phyloP scores from a whole-genome alignment of 2,329 filamentous ascomycete species.

The Pseudopyrenochaeta lycopersici region DNA sequence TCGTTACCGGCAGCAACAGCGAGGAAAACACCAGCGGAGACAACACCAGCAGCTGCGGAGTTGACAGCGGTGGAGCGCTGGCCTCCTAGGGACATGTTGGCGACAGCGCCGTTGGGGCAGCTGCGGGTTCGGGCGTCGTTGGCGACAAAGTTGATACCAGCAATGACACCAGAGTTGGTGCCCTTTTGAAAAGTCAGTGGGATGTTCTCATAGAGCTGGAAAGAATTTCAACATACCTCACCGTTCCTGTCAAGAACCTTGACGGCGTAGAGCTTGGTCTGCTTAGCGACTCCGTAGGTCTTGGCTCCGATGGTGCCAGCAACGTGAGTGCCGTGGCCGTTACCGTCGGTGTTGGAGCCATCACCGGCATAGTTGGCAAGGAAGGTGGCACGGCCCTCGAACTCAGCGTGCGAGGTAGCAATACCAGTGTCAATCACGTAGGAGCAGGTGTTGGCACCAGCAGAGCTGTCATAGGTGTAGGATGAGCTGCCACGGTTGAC shows the following conservation, averaged over 20 bases:
- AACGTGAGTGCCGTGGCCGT: conserved; percentile 51
- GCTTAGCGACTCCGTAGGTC: conserved; percentile 51
- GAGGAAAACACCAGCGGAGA: conserved; percentile 50
- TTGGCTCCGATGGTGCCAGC: conserved; percentile 50
- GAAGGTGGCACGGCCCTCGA: conserved; percentile 51
- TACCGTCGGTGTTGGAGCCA: conserved; percentile 46
- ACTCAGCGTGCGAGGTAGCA: conserved; percentile 59
- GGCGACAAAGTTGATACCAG: conserved; percentile 50
- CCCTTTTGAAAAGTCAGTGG: conserved; percentile 38
- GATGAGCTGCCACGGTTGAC: conserved; percentile 34
- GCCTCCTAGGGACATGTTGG: conserved; percentile 53
- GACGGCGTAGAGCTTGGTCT: conserved; percentile 50
- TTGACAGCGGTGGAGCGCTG: conserved; percentile 48
- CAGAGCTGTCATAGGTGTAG: conserved; percentile 52
- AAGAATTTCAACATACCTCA: conserved; percentile 35
- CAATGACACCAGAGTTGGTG: conserved; percentile 51
- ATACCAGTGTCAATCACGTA: conserved; percentile 75
- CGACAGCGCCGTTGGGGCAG: conserved; percentile 48
- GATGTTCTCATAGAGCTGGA: not conserved
- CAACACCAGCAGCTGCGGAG: conserved; percentile 47
- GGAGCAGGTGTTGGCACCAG: conserved; percentile 56
- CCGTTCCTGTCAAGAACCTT: conserved; percentile 51
- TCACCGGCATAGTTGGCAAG: conserved; percentile 50
- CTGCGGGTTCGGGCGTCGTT: conserved; percentile 45
- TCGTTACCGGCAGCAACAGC: conserved; percentile 54